Evolutionary conservation across 73 alveolate species (phyloP), one percentile per base, ranked within the genome.

Genomic region (Paramecium tetraurelia): DNA sequence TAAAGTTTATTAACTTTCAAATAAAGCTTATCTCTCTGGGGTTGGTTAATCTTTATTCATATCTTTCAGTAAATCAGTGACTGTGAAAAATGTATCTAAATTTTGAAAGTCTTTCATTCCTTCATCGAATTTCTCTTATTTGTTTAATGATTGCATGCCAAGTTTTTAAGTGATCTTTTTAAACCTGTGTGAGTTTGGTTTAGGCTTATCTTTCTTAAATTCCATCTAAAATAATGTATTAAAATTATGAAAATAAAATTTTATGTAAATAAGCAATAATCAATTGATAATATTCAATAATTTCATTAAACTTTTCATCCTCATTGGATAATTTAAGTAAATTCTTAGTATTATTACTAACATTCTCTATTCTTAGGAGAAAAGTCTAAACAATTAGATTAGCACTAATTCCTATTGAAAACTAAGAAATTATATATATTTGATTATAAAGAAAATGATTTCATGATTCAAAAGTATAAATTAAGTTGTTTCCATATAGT

Each of bases 51-150:
- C 75, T 8, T 31, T 40, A 43, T 80, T 80, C 43, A 80, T 22
- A 24, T 80, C 90, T 18, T 80, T 22, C 29, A 80, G 50, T 35
- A 44, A 41, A 31, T 80, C 48, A 3, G 24, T 44, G 31, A 80
- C 33, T n/a, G 76, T 80, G 41, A 44, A 48, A 80, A 80, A 80
- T n/a, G 90, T 80, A 46, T 80, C 77, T 22, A 80, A 40, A 31
- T 27, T 24, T 4, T 80, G n/a, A 21, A 80, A 80, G 12, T 80
- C 90, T 46, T 80, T 80, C 57, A 80, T 33, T n/a, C 48, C 57
- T 24, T 80, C 76, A 8, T 80, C 90, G 21, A 80, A 80, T 80
- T 50, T 44, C 11, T 80, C 90, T 48, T 80, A 76, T 63, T 63
- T 63, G 31, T 27, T 63, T 14, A 63, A 11, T 2, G 84, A 63